Evolutionary conservation across 306 rosid genomes (phyloP), one percentile per base, ranked within the genome.

Genomic region (Betula pendula): DNA sequence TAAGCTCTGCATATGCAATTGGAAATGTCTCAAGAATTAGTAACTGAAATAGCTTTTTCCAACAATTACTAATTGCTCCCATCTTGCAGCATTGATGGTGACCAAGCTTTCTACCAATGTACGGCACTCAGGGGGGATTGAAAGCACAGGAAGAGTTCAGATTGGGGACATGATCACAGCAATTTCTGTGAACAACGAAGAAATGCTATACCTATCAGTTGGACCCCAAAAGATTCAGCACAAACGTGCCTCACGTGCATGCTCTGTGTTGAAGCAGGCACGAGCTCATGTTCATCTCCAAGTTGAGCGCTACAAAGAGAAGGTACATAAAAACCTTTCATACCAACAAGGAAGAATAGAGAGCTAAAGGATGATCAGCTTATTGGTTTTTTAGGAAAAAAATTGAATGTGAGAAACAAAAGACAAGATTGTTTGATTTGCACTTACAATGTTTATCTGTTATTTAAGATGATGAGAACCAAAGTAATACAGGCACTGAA

Each of bases 171-270:
- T 31, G 22, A 35, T 49, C 40, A 70, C 59, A 49, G 31, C 75
- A 49, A 50, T 71, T 1, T 71, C 75, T 7, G 48, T 27, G 22
- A 49, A 29, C 56, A 29, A 71, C 8, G 45, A 71, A 48, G 62
- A 49, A 50, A 49, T 50, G 42, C 62, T 47, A 50, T 71, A 71
- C 75, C 11, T 71, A 48, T 71, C 31, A 5, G 19, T 50, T 5
- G 75, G 75, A 71, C 38, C 75, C 19, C 59, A 49, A 49, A 31
- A 29, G 6, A 50, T 71, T 27, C 25, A 71, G 47, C 75, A 29
- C 24, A 27, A 48, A 19, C 47, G 11, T 4, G 13, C 62, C 43
- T 71, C 75, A n/a, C 62, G 29, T 50, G 75, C 60, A 9, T 50
- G 31, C 12, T n/a, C 20, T 10, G 25, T 71, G 9, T 50, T 71